These are phyloP conservation scores for Entamoeba histolytica DNA, from an alignment of 208 protist genomes.

Conservation along the genomic window DNA sequence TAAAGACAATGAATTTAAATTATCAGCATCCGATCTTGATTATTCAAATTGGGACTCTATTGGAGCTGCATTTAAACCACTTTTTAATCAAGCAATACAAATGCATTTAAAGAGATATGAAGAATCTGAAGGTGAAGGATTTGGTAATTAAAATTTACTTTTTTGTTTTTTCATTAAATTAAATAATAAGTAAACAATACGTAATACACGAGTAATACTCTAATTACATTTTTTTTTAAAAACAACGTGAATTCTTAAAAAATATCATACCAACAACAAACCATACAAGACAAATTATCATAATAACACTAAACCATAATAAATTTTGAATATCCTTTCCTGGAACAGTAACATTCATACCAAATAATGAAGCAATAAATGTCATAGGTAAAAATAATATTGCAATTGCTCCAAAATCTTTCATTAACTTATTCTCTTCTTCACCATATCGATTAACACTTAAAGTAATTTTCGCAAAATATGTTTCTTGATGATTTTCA, in stretches of 20 bases:
- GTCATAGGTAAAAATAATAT: neutral
- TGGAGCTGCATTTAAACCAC: too few relatives aligned
- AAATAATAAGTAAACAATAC: too few relatives aligned
- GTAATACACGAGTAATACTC: too few relatives aligned
- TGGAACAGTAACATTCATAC: neutral
- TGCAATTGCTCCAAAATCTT: neutral
- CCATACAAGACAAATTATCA: neutral
- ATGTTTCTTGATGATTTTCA: neutral
- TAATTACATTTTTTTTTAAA: neutral
- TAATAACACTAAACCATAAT: neutral
- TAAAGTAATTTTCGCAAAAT: neutral
- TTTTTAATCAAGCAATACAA: too few relatives aligned
- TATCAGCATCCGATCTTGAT: too few relatives aligned
- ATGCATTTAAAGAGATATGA: too few relatives aligned
- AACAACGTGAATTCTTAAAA: neutral
- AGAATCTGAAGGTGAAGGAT: too few relatives aligned
- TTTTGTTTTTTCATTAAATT: too few relatives aligned
- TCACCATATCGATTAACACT: neutral
- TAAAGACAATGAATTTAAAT: too few relatives aligned
- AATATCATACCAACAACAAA: neutral
- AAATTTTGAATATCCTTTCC: neutral
- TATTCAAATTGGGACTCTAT: too few relatives aligned
- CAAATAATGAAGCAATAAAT: neutral
- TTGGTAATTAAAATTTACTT: too few relatives aligned
- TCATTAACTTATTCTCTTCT: neutral